Conservation (phyloP, 352 stramenopile species). For the Pythium guiyangense region DNA sequence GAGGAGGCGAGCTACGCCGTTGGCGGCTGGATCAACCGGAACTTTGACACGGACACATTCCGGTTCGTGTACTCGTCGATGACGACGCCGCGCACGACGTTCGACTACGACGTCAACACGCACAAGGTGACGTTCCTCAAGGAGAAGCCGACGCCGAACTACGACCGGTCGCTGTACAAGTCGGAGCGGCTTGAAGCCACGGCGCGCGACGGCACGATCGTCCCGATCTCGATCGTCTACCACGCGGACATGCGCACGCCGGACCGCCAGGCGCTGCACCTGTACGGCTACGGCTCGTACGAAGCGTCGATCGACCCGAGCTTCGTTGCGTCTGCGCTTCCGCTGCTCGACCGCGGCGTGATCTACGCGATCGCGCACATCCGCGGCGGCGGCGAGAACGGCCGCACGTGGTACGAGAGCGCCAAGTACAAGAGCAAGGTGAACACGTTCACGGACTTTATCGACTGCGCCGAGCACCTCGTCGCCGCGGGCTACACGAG, state of each 20-base stretch:
- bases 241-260: conserved; percentile 52
- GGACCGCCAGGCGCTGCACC: conserved; percentile 70
- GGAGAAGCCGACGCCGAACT: conserved; percentile 90
- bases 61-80: conserved; percentile 92
- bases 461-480: conserved; percentile 89
- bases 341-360: conserved; percentile 94
- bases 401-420: conserved; percentile 95
- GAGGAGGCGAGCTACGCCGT: conserved; percentile 90
- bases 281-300: conserved; percentile 97
- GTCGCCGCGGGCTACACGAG: conserved; percentile 65
- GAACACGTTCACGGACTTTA: conserved; percentile 98
- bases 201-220: conserved; percentile 81
- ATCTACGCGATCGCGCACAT: conserved; percentile 98
- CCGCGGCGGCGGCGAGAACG: conserved; percentile 96
- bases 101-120: conserved; percentile 80
- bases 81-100: conserved; percentile 86
- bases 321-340: conserved; percentile 88
- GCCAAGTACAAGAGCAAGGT: conserved; percentile 97
- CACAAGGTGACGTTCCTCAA: conserved; percentile 83
- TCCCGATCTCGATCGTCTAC: conserved; percentile 84
- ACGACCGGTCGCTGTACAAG: conserved; percentile 90
- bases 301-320: conserved; percentile 91
- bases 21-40: conserved; percentile 62
- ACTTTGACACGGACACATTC: conserved; percentile 88
- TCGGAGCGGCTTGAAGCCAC: conserved; percentile 88